Base-by-base conservation (phyloP, 1,139 yeast species). In the Yamadazyma spencermartinsiae region DNA sequence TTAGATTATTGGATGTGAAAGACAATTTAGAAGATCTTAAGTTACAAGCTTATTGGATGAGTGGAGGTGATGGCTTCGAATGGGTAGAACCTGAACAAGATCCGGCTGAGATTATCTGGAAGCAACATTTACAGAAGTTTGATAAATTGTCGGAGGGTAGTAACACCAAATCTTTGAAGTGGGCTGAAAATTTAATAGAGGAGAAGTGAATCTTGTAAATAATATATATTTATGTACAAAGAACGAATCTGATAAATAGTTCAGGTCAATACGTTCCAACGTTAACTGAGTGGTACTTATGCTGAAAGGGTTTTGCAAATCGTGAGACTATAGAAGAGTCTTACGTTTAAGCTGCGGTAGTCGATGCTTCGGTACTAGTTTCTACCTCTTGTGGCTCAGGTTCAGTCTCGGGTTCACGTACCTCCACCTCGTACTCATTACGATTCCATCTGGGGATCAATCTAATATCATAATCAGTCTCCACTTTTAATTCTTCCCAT, bases 71-170 rank as follows among this genome's bases (percentile, higher is more conserved):
- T 44, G 84, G 85, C 11, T 84, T 82, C 52, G 83, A 79, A 45
- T 86, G 90, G 86, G 80, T 74, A 4, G 92, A 84, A 51, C 90
- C 90, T 1, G 92, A 85, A 54, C 82, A 80, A 54, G 92, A 84
- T 54, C 90, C 90, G 0, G 88, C 87, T 0, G 86, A 80, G 25
- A 51, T 80, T 17, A 51, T 74, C 23, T 82, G 86, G 87, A 63
- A 69, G 34, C 40, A 54, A 2, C 69, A 69, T 54, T 60, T 66
- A 41, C 50, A 52, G 3, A 42, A 44, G 32, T 58, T 54, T 35
- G 52, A 60, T 29, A 36, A 43, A 4, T 37, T 64, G 19, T 34
- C 37, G 4, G 21, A 20, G 2, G 45, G 39, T 8, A 49, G 41
- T 26, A 48, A 46, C 13, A 40, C 41, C 10, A 55, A 54, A 44